Base-by-base conservation (phyloP, 495 filamentous ascomycete genomes). In the Penicillium atrosanguineum region DNA sequence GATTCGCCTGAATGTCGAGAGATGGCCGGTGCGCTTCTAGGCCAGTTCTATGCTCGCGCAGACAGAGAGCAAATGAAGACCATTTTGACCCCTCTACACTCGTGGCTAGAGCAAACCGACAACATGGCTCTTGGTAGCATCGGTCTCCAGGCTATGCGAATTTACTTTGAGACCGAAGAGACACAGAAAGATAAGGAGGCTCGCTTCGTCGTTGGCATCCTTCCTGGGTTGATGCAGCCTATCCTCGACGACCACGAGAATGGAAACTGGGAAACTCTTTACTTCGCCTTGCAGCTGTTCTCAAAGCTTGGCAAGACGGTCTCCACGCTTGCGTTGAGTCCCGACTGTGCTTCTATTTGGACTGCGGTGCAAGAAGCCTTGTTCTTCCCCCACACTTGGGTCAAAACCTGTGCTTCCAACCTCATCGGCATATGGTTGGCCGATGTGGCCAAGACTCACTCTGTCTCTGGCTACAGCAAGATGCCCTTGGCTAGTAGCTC, bases 1-100 rank as follows among this genome's bases (percentile, higher is more conserved):
- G 89, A 96, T 28, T 88, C 89, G 31, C 75, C 83, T 11, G 87
- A 90, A 52, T 98, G 94, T 67, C 86, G 89, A 21, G 81, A 90
- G 57, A 88, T 94, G 75, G 90, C 90, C 9, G 89, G 83, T 15
- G 82, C 83, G 29, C 69, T 98, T 28, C 71, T 96, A 39, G 90
- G 89, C 60, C 83, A 87, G 63, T 76, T 88, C 44, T 96, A 94
- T 66, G 83, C 83, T 41, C 83, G 87, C 53, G 88, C 91, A 2
- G 87, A 96, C 64, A 77, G 77, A 48, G 90, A 94, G 57, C 78
- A 82, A 39, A 73, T 81, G 56, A 78, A 83, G 54, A 82, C 79
- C 28, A 91, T 95, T 57, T 60, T 90, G 43, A 73, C 71, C 2
- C 77, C 89, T 28, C 69, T 95, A 44, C 82, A 81, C 47, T 79